phyloP scores from a whole-genome alignment of 108 stramenopile genomes.

The Fragilaria radians region DNA sequence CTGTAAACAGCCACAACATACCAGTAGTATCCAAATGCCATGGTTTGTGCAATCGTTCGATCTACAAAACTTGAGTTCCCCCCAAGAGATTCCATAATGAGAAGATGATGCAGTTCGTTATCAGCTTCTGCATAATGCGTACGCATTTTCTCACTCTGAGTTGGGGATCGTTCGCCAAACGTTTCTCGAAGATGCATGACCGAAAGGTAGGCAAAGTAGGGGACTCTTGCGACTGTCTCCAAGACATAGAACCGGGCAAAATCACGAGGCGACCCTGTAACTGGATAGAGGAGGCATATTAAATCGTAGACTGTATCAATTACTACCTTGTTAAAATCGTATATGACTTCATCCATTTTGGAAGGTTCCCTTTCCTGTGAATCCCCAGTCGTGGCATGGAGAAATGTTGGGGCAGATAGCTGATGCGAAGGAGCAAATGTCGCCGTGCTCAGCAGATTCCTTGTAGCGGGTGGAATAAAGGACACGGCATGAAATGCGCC shows the following conservation, averaged over 20 bases:
- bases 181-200: slow-evolving; percentile 60
- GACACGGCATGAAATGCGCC: too few species aligned
- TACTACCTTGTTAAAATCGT: slow-evolving; percentile 38
- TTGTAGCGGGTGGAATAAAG: too few species aligned
- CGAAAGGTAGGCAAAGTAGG: slow-evolving; percentile 53
- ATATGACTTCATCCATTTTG: slow-evolving; percentile 43
- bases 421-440: too few species aligned
- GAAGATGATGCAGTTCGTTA: slow-evolving; percentile 83
- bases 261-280: slow-evolving; percentile 8
- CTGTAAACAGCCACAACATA: slow-evolving; percentile 45
- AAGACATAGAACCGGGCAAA: slow-evolving; percentile 48
- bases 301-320: slow-evolving; percentile 49
- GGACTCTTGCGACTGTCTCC: slow-evolving; percentile 60
- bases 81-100: slow-evolving; percentile 89
- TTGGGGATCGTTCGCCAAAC: slow-evolving; percentile 19
- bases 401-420: too few species aligned
- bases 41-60: slow-evolving; percentile 81
- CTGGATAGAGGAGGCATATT: slow-evolving; percentile 44
- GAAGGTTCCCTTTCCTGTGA: background rate
- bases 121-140: slow-evolving; percentile 76
- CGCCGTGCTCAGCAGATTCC: too few species aligned
- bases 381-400: too few species aligned
- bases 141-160: slow-evolving; percentile 23
- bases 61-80: slow-evolving; percentile 64
- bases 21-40: slow-evolving; percentile 78